Evolutionary conservation across 2,329 filamentous ascomycete species (phyloP), one percentile per base, ranked within the genome.

Genomic region (Trichoderma afroharzianum): DNA sequence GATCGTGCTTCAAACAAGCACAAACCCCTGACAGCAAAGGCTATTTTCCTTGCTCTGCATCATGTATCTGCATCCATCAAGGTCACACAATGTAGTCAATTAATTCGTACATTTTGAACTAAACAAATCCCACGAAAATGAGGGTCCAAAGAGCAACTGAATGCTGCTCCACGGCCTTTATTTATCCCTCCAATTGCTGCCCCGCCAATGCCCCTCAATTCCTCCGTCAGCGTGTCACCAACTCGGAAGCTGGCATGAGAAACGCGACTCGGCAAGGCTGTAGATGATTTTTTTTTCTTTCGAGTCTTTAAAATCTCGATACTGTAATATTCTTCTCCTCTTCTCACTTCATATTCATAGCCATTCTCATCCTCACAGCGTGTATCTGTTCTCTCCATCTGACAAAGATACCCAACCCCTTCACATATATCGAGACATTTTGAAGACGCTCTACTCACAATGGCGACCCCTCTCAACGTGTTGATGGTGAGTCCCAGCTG

Each of bases 381-480:
- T 36, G n/a, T 63, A 14, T 43, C 33, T 39, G 32, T 21, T 18
- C 8, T 14, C 43, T 57, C 6, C 8, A 33, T 57, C 21, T 18
- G 15, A 6, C 26, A 3, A 62, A 30, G 39, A 70, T 53, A 63
- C 11, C 57, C 63, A 26, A 15, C 24, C 4, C 33, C 53, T 24
- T 30, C 15, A 6, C 50, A 2, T 2, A 4, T 14, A 26, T 15
- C 26, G 24, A 58, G 47, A 50, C 47, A 21, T 21, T 18, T n/a
- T 12, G 28, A 58, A 32, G 55, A 21, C 26, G 18, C 36, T 18
- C 36, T 39, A 43, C 33, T 62, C 68, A 80, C 55, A 30, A 89
- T 88, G 86, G 85, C 87, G 75, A 87, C 88, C 74, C 85, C 88
- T 75, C 85, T 91, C 73, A 91, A 88, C 76, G 90, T 92, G 75